Evolutionary conservation across 1,284 basidiomycete species (phyloP), one percentile per base, ranked within the genome.

Genomic region (Cutaneotrichosporon curvatum): DNA sequence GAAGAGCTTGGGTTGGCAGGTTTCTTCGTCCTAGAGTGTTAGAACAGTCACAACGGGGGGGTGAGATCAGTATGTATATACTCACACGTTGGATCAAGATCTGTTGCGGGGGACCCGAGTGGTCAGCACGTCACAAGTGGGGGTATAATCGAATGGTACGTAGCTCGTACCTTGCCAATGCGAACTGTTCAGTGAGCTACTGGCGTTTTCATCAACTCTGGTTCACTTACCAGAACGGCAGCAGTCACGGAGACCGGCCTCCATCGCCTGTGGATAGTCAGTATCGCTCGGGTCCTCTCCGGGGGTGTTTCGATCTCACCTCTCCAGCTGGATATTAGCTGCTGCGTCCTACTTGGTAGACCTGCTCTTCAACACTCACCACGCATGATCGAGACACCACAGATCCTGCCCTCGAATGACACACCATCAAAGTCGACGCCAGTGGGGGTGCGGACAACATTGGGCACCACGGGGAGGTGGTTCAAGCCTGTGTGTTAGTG

Each of bases 181-280:
- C 70, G 59, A n/a, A 72, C 70, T 56, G 45, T 14, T n/a, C 8
- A 7, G 47, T 40, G 33, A 53, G 48, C 43, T 46, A 36, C 22
- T 23, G 37, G 12, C 12, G 12, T 18, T 18, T 7, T 19, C 30
- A 15, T 21, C 10, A 36, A 53, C 22, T 30, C 55, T 57, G 45
- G 44, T 62, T 19, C 21, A 52, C 68, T 60, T 37, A 70, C 70
- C 70, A 35, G 68, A 70, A 40, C 78, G 72, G 61, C 94, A 84
- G 74, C 92, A 97, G 41, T 97, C 94, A 44, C 94, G 79, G 53
- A 98, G 75, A 37, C 92, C 94, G 7, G 85, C 86, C 70, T 92
- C 88, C 88, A 92, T 92, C 2, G 88, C 87, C 85, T 89, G 51
- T n/a, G 4, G 22, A 45, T 30, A 48, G 44, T 51, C 35, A 37